phyloP scores from a whole-genome alignment of 148 eudicot species.

The Bassia scoparia region DNA sequence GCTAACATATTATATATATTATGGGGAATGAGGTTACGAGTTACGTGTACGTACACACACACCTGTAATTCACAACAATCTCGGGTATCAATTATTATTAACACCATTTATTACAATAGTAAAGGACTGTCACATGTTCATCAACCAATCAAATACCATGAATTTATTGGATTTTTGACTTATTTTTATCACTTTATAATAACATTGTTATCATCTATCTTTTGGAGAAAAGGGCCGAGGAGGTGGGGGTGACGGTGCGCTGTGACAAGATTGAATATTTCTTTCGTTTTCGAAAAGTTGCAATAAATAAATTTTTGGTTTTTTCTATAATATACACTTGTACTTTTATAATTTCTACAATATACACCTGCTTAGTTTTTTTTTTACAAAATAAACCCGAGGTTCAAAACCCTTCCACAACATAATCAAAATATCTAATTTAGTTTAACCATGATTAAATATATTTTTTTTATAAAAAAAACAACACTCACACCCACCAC shows the following conservation, averaged over 20 bases:
- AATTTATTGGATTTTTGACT: neutral
- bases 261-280: too few species aligned
- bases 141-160: neutral
- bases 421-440: too few species aligned
- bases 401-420: too few species aligned
- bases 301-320: too few species aligned
- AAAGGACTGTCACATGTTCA: neutral
- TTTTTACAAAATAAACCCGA: too few species aligned
- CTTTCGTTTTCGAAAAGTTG: too few species aligned
- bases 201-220: neutral
- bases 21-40: neutral
- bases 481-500: too few species aligned
- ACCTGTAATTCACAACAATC: conserved; percentile 19
- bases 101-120: neutral
- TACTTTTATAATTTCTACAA: too few species aligned
- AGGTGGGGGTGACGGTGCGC: neutral
- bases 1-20: neutral
- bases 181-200: neutral
- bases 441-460: too few species aligned
- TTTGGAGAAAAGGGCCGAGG: neutral
- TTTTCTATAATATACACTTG: too few species aligned
- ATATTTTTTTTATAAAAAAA: too few species aligned
- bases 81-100: conserved; percentile 10
- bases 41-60: conserved; percentile 9
- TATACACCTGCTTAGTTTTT: too few species aligned